Evolutionary conservation across 2,329 filamentous ascomycete genomes (phyloP).

Genomic region (Mariannaea sp.): DNA sequence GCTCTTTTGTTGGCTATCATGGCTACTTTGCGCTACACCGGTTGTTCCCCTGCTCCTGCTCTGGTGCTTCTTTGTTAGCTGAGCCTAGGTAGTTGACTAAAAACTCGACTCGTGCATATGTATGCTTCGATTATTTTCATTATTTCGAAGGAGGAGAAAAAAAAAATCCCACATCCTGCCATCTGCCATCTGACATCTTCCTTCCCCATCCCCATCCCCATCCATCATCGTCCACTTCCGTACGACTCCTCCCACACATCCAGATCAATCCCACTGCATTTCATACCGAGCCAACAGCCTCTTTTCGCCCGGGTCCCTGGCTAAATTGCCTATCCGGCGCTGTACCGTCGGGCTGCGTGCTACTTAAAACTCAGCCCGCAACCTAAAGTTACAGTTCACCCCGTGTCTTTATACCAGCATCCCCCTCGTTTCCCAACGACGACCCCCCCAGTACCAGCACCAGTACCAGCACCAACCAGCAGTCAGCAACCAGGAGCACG

Average conservation of each 20-base stretch:
- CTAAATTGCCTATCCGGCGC: conserved; percentile 5
- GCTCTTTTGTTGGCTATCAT: neutral
- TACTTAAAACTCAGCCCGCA: conserved; percentile 6
- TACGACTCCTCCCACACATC: neutral
- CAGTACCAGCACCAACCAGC: no score
- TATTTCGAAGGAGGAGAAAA: neutral
- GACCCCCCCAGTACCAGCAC: conserved; percentile 16
- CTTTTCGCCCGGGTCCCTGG: neutral
- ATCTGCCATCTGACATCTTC: neutral
- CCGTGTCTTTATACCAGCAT: conserved; percentile 17
- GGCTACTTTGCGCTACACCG: neutral
- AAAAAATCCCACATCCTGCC: neutral
- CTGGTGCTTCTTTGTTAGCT: conserved; percentile 1
- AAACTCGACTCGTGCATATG: neutral
- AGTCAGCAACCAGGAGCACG: no score
- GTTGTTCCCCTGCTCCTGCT: neutral
- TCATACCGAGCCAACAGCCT: neutral
- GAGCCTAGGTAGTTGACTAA: neutral
- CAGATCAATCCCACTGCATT: neutral
- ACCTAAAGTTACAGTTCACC: conserved; percentile 4
- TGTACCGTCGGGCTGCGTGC: neutral
- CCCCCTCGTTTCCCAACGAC: conserved; percentile 23
- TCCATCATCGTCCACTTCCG: neutral
- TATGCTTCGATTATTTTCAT: no score
- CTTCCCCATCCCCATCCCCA: no score